Conservation (phyloP, 495 filamentous ascomycete species). For the Penicillium chermesinum region DNA sequence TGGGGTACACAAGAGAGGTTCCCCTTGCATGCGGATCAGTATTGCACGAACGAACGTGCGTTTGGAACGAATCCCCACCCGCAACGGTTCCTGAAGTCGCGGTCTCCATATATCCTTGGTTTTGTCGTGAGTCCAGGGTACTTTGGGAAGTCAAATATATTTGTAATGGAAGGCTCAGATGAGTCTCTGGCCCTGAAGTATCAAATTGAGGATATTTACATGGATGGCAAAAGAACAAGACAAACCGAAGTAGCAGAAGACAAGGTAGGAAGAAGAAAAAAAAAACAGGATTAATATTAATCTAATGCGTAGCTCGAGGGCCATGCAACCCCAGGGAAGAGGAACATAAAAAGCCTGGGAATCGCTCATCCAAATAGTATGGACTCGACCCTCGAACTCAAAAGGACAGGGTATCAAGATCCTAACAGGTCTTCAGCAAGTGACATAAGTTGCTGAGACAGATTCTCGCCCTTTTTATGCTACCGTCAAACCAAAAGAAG, state of each 20-base stretch:
- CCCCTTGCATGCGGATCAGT: background rate
- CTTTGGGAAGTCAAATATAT: no score
- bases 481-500: slow-evolving; percentile 9
- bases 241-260: no score
- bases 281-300: slow-evolving; percentile 28
- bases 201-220: no score
- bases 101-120: no score
- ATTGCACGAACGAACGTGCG: background rate
- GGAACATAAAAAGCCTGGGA: slow-evolving; percentile 12
- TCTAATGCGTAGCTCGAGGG: slow-evolving; percentile 21
- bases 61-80: no score
- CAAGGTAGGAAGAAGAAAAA: no score
- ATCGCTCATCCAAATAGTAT: background rate
- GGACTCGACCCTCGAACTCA: background rate
- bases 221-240: no score
- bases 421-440: slow-evolving; percentile 1
- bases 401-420: slow-evolving; percentile 8
- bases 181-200: no score
- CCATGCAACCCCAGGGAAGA: slow-evolving; percentile 6
- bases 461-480: slow-evolving; percentile 2
- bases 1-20: slow-evolving; percentile 14
- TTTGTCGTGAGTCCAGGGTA: no score
- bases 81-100: no score
- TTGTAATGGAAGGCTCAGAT: no score
- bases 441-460: background rate